phyloP scores from a whole-genome alignment of 225 moss, liverwort and hornwort species.

The Anthoceros angustus region DNA sequence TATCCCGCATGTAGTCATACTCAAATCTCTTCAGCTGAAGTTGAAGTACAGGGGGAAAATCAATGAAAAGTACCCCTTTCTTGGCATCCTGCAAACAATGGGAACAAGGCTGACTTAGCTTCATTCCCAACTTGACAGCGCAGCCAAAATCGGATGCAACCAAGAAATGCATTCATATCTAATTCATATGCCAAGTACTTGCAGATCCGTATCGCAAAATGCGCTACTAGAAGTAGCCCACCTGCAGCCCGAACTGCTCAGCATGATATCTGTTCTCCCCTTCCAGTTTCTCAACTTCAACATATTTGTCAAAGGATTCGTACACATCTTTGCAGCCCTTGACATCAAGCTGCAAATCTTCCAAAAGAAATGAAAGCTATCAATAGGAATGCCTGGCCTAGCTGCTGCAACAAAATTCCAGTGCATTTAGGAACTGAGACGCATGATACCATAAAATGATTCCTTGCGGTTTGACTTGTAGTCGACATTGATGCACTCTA shows the following conservation, averaged over 20 bases:
- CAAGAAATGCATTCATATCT: no score
- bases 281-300: constrained; percentile 96
- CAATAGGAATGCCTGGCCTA: no score
- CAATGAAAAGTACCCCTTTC: constrained; percentile 91
- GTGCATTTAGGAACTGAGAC: no score
- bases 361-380: constrained; percentile 3
- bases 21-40: constrained; percentile 96
- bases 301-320: constrained; percentile 99
- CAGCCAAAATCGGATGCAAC: background rate
- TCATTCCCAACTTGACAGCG: no score
- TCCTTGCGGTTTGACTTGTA: constrained; percentile 99
- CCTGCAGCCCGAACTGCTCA: constrained; percentile 69
- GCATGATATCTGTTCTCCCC: constrained; percentile 99
- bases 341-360: constrained; percentile 99
- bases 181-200: no score
- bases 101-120: no score
- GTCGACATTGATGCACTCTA: constrained; percentile 97
- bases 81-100: constrained; percentile 59
- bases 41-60: constrained; percentile 96
- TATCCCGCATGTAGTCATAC: constrained; percentile 93
- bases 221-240: no score
- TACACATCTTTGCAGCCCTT: constrained; percentile 99
- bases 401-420: no score
- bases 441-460: constrained; percentile 99
- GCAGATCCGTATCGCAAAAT: no score